Base-by-base conservation (phyloP, 2,329 filamentous ascomycete genomes). In the Neodidymelliopsis sp. region DNA sequence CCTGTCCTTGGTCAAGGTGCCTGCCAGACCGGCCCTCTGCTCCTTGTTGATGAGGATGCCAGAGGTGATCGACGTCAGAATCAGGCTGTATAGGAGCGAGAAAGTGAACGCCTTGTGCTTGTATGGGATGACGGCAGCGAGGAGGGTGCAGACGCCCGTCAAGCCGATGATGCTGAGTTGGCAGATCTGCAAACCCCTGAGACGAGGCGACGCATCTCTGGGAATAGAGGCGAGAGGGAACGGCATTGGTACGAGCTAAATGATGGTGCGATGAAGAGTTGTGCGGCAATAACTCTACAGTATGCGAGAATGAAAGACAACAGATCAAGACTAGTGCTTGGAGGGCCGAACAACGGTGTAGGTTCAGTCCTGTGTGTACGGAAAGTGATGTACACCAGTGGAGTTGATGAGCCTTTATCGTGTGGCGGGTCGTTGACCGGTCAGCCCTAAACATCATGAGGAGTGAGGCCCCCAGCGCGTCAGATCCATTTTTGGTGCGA, bases 81-180 rank as follows among this genome's bases (percentile, higher is more conserved):
- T 56, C 22, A 61, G 46, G 12, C 55, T 49, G 36, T 58, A 64
- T 16, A 65, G 57, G 4, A 65, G 55, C 15, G 60, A 55, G 33
- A 65, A 62, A 1, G 60, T 63, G 43, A 66, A 65, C 6, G 47
- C 37, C 39, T 58, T 61, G 40, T 54, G 51, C 43, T 54, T 55
- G 23, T 33, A 36, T 1, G 60, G 63, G n/a, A 64, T 36, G 8
- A 63, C 44, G 25, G 57, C 52, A 18, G 59, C 49, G 29, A 62
- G 41, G 27, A 65, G 49, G 10, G 47, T 45, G n/a, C 53, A 54
- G 16, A 64, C 4, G 6, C 44, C n/a, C 4, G 53, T 59, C n/a
- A 62, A 37, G 27, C 23, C 8, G 20, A 56, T 39, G 22, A 65
- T 47, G 27, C 43, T 23, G 15, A 60, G 20, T 28, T 65, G 63